A percentile compares a stretch with the other conserved stretches of the same genome.
Conservation (phyloP, 768 basidiomycete species). For the Sarcodon aspratus region DNA sequence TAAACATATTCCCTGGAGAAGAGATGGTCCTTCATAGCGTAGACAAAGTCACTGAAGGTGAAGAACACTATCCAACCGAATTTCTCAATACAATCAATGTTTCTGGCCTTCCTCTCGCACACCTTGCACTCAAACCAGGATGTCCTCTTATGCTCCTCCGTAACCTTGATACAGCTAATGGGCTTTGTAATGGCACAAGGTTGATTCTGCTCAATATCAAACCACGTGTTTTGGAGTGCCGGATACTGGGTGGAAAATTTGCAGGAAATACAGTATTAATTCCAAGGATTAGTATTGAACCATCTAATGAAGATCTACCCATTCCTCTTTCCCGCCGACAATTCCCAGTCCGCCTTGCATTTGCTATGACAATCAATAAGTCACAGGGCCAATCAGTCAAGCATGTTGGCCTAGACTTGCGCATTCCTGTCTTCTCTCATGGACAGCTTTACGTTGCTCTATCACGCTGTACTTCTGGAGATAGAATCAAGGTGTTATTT, state of each 20-base stretch:
- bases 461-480: conserved; percentile 21
- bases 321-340: conserved; percentile 23
- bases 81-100: conserved; percentile 26
- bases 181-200: conserved; percentile 26
- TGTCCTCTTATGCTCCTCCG: conserved; percentile 30
- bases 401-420: conserved; percentile 28
- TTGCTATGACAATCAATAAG: conserved; percentile 39
- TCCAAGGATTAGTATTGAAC: conserved; percentile 24
- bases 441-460: conserved; percentile 35
- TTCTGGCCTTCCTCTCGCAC: conserved; percentile 16
- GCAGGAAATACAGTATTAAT: conserved; percentile 24
- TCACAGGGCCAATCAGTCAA: conserved; percentile 35
- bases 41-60: conserved; percentile 13
- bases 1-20: too few species aligned
- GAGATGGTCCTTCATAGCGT: conserved; percentile 9
- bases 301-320: conserved; percentile 15
- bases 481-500: conserved; percentile 16
- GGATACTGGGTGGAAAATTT: conserved; percentile 24
- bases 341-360: conserved; percentile 32
- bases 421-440: conserved; percentile 26
- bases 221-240: conserved; percentile 20
- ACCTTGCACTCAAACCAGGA: conserved; percentile 6
- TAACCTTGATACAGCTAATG: conserved; percentile 25
- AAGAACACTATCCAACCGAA: conserved; percentile 22
- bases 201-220: conserved; percentile 15